Conservation (phyloP, 2,329 filamentous ascomycete genomes). For the Verticillium dahliae region DNA sequence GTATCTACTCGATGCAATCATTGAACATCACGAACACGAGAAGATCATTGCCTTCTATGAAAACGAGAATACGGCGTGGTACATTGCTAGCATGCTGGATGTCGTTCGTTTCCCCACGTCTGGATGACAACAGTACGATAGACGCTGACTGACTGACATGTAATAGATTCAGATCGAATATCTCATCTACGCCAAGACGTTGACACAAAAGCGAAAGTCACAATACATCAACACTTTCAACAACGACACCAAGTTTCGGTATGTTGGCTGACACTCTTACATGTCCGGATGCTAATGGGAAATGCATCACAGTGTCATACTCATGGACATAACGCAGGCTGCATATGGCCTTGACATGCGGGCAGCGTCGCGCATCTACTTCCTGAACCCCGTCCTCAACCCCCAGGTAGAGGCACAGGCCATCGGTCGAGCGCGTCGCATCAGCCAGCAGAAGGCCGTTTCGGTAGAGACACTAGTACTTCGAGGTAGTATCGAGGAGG, state of each 20-base stretch:
- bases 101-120: constrained; percentile 31
- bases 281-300: not conserved
- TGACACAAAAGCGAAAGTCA: constrained; percentile 56
- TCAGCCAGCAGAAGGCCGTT: constrained; percentile 74
- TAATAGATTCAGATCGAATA: constrained; percentile 48
- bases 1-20: constrained; percentile 71
- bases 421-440: constrained; percentile 81
- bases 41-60: constrained; percentile 95
- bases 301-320: constrained; percentile 51
- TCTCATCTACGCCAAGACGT: constrained; percentile 60
- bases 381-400: constrained; percentile 81
- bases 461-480: constrained; percentile 82
- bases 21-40: constrained; percentile 60
- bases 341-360: constrained; percentile 83
- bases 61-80: constrained; percentile 78
- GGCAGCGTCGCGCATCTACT: constrained; percentile 78
- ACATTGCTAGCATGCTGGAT: constrained; percentile 77
- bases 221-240: constrained; percentile 79
- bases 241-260: constrained; percentile 55
- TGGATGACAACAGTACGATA: too few species aligned
- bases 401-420: constrained; percentile 84
- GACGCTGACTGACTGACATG: not conserved
- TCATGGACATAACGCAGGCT: constrained; percentile 89
- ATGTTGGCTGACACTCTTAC: not conserved
- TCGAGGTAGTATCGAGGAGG: constrained; percentile 74